Percentiles rank a stretch among this genome's conserved stretches.
Evolutionary conservation across 2,329 filamentous ascomycete genomes (phyloP).

Genomic region (Pseudogymnoascus sp.): DNA sequence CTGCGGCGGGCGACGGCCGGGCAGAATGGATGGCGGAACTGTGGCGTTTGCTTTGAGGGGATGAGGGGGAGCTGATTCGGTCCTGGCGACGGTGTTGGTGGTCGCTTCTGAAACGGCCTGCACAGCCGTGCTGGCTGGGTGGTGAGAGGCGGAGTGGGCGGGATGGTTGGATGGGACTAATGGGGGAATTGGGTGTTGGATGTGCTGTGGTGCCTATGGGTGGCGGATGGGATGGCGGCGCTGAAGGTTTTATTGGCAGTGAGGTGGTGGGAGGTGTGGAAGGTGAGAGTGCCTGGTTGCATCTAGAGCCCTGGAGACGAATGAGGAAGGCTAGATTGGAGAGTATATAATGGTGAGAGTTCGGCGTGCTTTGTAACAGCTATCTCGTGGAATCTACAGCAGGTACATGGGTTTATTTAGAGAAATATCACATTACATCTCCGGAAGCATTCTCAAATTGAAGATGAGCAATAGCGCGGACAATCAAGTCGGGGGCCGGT

Average conservation of each 20-base stretch:
- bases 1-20: neutral
- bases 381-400: neutral
- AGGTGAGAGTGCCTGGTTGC: neutral
- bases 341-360: neutral
- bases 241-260: neutral
- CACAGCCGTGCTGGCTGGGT: neutral
- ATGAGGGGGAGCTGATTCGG: neutral
- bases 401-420: neutral
- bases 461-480: neutral
- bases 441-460: neutral
- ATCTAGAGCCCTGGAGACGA: neutral
- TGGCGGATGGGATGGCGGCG: neutral
- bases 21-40: neutral
- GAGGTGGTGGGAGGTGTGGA: neutral
- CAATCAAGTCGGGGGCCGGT: neutral
- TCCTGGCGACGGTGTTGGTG: neutral
- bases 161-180: neutral
- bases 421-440: neutral
- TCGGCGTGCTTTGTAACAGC: neutral
- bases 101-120: neutral
- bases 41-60: neutral
- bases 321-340: neutral
- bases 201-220: neutral
- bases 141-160: neutral
- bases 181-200: neutral